Base-by-base conservation (phyloP, 2,329 filamentous ascomycete species). In the Aspergillus ochraceoroseus region DNA sequence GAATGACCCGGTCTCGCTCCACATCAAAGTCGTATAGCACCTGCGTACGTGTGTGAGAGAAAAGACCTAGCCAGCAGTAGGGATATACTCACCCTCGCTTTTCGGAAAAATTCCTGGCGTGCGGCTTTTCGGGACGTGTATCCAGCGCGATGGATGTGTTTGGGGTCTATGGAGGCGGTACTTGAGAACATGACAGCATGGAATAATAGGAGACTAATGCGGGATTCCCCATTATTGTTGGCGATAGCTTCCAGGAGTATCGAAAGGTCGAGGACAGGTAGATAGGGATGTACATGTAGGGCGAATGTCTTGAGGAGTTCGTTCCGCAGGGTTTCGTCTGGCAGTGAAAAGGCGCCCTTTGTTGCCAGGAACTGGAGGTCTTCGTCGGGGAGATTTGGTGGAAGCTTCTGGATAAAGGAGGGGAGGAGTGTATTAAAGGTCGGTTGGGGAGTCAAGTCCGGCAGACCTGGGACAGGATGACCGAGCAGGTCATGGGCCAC, bases 141-240 rank as follows among this genome's bases (percentile, higher is more conserved):
- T 2, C 87, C 87, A 23, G 82, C 85, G 37, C 80, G 75, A 17
- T 76, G 77, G 36, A 94, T 71, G 54, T 79, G 72, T 39, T 79
- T 75, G 67, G 85, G 80, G 53, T 88, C 85, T 35, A 92, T 82
- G 59, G 87, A 92, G 1, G 87, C 85, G 1, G 82, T 82, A 1
- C 83, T 86, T 1, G 85, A 80, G 58, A 94, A 94, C 84, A 94
- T 89, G 55, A 94, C 81, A 17, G 87, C 83, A 57, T 94, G 87
- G 63, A 90, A 94, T 1, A 94, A 68, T 40, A 94, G 76, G 55
- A 94, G 68, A 66, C 87, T 94, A 51, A 86, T 29, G 2, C 38
- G 41, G 7, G 42, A 73, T 36, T 73, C 70, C 8, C 83, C 83
- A 59, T 87, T 80, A 75, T 48, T 74, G 67, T 54, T 77, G 67